Base-by-base conservation (phyloP, 1,139 yeast genomes). In the Schwanniomyces etchellsii region DNA sequence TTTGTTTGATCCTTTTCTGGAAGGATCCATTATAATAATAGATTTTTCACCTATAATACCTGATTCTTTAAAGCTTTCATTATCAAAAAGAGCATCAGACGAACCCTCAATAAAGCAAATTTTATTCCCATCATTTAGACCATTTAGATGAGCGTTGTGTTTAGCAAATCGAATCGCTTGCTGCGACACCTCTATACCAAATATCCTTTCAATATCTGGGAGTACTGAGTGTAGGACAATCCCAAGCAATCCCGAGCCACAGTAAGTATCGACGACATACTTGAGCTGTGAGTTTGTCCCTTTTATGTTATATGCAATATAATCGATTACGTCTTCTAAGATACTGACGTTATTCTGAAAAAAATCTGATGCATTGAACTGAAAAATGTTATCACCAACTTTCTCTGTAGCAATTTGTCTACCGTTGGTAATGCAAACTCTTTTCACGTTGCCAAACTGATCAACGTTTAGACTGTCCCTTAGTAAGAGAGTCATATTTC, bases 241-340 rank as follows among this genome's bases (percentile, higher is more conserved):
- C 1, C 72, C 70, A 41, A 67, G 63, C 38, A 66, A 62, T 1
- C 74, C 74, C 4, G 67, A 60, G 1, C 74, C 74, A 45, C 74
- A 67, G 37, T 66, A 67, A 1, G 72, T 52, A 38, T 67, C 74
- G 5, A 67, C 48, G 22, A 67, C 40, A 38, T 61, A 51, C 48
- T 60, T 47, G 57, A 43, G 45, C 2, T 35, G 21, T 1, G 31
- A 14, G 1, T 32, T 34, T 4, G 35, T 31, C 5, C 24, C 26
- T 1, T 35, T 30, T 5, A 62, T 40, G 16, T 58, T 62, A 26
- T 42, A 36, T 20, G 52, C 44, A 6, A 67, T 46, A 30, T 50
- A 62, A 15, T 58, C 62, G 6, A 67, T 38, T 2, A 66, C 57
- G 2, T 41, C 37, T 0, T 72, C 66, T 13, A 67, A 41, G 5